These are phyloP conservation scores for Tieghemiomyces parasiticus DNA, from an alignment of 192 early-diverging fungal genomes.

Conservation along the genomic window DNA sequence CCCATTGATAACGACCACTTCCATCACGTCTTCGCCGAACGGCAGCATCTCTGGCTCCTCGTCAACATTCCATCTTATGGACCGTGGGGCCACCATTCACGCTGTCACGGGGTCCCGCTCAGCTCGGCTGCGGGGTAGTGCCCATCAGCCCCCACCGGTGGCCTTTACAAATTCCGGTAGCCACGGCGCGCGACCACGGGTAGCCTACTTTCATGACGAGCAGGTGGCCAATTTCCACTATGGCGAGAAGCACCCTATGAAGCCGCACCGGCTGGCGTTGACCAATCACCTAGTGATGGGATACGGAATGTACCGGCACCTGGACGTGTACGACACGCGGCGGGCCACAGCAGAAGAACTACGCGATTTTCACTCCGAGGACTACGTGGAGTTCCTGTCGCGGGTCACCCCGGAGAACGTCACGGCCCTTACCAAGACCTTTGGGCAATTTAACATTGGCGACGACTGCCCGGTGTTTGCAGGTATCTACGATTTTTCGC, in stretches of 20 bases:
- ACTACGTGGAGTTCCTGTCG: slow-evolving; percentile 92
- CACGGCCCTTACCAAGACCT: slow-evolving; percentile 31
- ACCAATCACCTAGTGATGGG: slow-evolving; percentile 88
- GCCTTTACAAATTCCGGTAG: too few species aligned
- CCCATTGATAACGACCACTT: too few species aligned
- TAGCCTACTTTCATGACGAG: background rate
- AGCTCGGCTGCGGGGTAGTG: too few species aligned
- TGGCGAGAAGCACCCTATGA: slow-evolving; percentile 48
- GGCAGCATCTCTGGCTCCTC: too few species aligned
- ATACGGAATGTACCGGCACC: slow-evolving; percentile 81
- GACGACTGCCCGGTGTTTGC: slow-evolving; percentile 98
- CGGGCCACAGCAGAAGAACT: slow-evolving; percentile 81
- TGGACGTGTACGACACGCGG: slow-evolving; percentile 75
- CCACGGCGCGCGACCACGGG: slow-evolving; percentile 2
- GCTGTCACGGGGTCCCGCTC: too few species aligned
- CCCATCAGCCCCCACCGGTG: too few species aligned
- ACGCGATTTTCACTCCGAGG: slow-evolving; percentile 84
- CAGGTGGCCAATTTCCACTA: slow-evolving; percentile 7
- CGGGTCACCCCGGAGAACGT: slow-evolving; percentile 62
- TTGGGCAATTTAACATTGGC: slow-evolving; percentile 73
- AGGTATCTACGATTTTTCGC: slow-evolving; percentile 91
- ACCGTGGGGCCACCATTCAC: too few species aligned
- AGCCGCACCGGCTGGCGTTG: slow-evolving; percentile 86
- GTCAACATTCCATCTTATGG: too few species aligned
- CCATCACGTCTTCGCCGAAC: too few species aligned